phyloP scores from a whole-genome alignment of 495 filamentous ascomycete genomes.

The Evernia prunastri region DNA sequence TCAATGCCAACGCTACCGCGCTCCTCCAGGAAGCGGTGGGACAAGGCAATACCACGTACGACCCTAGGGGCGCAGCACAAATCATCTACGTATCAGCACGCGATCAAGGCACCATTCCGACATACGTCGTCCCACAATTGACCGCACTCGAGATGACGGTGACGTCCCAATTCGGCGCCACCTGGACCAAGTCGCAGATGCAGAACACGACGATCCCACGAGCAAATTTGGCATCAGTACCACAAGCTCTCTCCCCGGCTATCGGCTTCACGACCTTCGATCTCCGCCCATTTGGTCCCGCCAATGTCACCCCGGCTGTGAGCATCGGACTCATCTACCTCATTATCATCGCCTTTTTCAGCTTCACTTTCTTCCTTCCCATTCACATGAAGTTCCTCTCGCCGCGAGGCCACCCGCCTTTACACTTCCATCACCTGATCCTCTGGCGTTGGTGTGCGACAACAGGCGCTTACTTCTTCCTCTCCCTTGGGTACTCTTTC shows the following conservation, averaged over 20 bases:
- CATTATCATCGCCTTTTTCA: slow-evolving; percentile 69
- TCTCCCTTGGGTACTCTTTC: slow-evolving; percentile 61
- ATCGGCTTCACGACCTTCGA: slow-evolving; percentile 56
- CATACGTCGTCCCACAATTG: slow-evolving; percentile 51
- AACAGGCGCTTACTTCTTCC: slow-evolving; percentile 56
- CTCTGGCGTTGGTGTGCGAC: slow-evolving; percentile 56
- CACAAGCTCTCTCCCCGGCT: slow-evolving; percentile 57
- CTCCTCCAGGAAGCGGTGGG: slow-evolving; percentile 50
- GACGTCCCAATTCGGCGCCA: slow-evolving; percentile 45
- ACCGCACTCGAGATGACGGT: slow-evolving; percentile 39
- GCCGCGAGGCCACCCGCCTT: slow-evolving; percentile 45
- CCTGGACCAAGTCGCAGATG: slow-evolving; percentile 43
- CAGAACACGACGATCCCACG: slow-evolving; percentile 32
- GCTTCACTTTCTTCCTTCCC: slow-evolving; percentile 62
- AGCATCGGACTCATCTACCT: slow-evolving; percentile 65
- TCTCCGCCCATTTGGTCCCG: slow-evolving; percentile 55
- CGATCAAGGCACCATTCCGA: slow-evolving; percentile 47
- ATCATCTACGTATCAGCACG: slow-evolving; percentile 52
- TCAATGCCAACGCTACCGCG: slow-evolving; percentile 59
- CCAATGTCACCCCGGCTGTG: slow-evolving; percentile 52
- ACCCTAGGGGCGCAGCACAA: slow-evolving; percentile 55
- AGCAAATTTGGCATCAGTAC: slow-evolving; percentile 38
- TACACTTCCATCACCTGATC: slow-evolving; percentile 55
- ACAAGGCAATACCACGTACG: slow-evolving; percentile 54
- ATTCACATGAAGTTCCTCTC: slow-evolving; percentile 55